Conservation (phyloP, 805 yeast species). For the Ogataea glucozyma region DNA sequence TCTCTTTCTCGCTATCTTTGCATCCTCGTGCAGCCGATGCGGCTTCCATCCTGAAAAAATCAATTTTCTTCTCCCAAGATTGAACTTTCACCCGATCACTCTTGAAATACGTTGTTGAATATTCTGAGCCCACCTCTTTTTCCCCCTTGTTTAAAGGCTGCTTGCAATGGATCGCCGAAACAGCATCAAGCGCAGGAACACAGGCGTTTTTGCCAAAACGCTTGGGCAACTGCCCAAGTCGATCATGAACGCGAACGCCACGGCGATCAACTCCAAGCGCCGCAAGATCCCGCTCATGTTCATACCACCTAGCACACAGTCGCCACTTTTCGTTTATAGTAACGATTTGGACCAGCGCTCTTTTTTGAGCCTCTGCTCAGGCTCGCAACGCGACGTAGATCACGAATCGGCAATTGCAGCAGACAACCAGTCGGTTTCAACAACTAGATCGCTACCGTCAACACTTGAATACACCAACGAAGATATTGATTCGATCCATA, state of each 20-base stretch:
- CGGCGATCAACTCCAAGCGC: conserved; percentile 36
- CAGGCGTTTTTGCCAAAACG: conserved; percentile 28
- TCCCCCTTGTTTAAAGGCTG: too few relatives aligned
- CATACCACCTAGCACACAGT: conserved; percentile 39
- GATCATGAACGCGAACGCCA: conserved; percentile 28
- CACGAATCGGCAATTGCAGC: conserved; percentile 21
- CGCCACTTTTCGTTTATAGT: conserved; percentile 38
- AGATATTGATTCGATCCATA: conserved; percentile 33
- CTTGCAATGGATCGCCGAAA: conserved; percentile 22
- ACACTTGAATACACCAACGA: conserved; percentile 37
- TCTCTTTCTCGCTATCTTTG: too few relatives aligned
- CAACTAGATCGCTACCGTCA: conserved; percentile 39
- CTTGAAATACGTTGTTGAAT: too few relatives aligned
- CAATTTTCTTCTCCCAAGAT: too few relatives aligned
- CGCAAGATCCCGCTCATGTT: conserved; percentile 38
- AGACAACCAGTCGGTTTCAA: conserved; percentile 35
- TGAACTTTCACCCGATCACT: too few relatives aligned
- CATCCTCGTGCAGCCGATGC: too few relatives aligned
- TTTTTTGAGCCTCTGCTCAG: conserved; percentile 36
- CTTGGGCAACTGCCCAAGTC: conserved; percentile 29
- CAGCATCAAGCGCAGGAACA: conserved; percentile 24
- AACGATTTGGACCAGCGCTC: conserved; percentile 37
- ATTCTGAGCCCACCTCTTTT: neutral
- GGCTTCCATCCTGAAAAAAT: too few relatives aligned
- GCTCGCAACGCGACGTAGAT: conserved; percentile 32